phyloP scores from a whole-genome alignment of 495 filamentous ascomycete species.

The Trichoderma reesei region DNA sequence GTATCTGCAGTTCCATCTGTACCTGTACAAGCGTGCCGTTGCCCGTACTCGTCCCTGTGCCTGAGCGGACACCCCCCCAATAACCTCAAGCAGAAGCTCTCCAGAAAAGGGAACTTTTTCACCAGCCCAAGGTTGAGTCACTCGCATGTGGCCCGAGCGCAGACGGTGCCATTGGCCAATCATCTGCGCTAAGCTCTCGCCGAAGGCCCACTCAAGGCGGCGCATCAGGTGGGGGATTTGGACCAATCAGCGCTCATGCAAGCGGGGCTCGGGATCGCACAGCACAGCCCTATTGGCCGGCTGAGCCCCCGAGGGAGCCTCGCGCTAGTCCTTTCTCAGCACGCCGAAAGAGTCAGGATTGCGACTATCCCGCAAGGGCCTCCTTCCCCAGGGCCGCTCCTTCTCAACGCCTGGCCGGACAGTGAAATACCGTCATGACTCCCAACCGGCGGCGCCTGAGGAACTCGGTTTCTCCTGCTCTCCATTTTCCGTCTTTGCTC shows the following conservation, averaged over 20 bases:
- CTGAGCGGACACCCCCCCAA: neutral
- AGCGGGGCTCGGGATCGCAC: neutral
- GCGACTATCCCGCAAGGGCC: neutral
- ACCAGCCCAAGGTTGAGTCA: conserved; percentile 1
- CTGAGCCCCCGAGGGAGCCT: neutral
- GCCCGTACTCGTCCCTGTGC: too few relatives aligned
- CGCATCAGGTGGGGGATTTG: neutral
- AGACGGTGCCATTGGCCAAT: conserved; percentile 10
- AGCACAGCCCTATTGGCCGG: neutral
- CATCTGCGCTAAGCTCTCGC: neutral
- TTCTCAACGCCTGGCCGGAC: neutral
- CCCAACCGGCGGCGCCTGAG: conserved; percentile 26
- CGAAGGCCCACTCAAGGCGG: neutral
- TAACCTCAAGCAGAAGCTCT: neutral
- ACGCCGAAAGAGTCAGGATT: conserved; percentile 12
- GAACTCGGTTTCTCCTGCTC: conserved; percentile 19
- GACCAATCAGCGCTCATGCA: neutral
- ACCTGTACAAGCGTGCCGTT: too few relatives aligned
- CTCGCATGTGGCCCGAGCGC: conserved; percentile 11
- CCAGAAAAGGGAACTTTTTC: conserved; percentile 4
- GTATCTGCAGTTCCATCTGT: too few relatives aligned
- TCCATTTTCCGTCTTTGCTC: conserved; percentile 19
- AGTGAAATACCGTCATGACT: conserved; percentile 46
- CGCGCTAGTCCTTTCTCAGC: conserved; percentile 10
- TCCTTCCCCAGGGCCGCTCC: neutral